Evolutionary conservation across 805 yeast genomes (phyloP), one percentile per base, ranked within the genome.

Genomic region (Zygoascus flipseniorum): DNA sequence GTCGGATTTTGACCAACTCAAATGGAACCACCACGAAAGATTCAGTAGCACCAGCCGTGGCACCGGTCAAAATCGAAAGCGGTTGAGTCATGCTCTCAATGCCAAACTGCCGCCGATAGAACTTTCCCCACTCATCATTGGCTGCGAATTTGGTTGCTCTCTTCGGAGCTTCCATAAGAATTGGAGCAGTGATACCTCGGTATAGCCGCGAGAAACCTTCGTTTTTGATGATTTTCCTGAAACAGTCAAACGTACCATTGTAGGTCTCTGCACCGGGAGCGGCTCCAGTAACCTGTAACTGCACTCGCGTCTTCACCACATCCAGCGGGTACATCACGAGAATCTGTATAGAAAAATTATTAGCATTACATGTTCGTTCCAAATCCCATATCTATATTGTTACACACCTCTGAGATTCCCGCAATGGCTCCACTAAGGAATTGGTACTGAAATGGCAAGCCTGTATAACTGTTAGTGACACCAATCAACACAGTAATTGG

Each of bases 131-230:
- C 69, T 89, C 95, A 68, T 93, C 99, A 68, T 93, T 93, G 57
- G 97, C 96, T 51, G 98, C 97, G 68, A 93, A 93, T 71, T 93
- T 93, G 60, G 96, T 90, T 43, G 99, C 99, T 75, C 99, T 83
- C 77, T 93, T 93, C 59, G 99, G 99, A 13, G 98, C 99, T 71
- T 93, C 99, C 99, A 93, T 93, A 64, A 93, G 76, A 61, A 93
- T 88, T 35, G 99, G 99, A 23, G 99, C 96, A 31, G 86, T 74
- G 64, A 93, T 93, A 60, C 99, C 99, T 67, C 90, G 83, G 73
- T 93, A 93, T 54, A 92, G 78, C 58, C 93, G 77, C 10, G 85
- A 72, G 43, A 82, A 77, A 50, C 99, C 99, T 70, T 93, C 99
- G 61, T 80, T 82, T 63, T 79, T 81, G 62, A 93, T 78, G 62